Evolutionary conservation across 164 flowering plant species (phyloP).

Genomic region (Malania oleifera): DNA sequence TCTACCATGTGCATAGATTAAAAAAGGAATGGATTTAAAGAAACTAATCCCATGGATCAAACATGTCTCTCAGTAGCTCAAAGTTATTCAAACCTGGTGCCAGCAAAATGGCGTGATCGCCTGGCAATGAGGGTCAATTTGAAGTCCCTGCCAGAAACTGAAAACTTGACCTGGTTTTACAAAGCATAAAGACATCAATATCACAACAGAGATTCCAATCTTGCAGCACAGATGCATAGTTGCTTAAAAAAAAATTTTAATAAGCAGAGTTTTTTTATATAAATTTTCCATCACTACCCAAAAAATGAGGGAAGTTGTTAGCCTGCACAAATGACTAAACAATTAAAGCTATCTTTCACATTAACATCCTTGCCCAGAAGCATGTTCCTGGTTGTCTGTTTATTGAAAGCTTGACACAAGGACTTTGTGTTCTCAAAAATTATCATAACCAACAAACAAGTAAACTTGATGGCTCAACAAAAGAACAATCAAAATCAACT

Average conservation of each 20-base stretch:
- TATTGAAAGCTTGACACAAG: too few relatives aligned
- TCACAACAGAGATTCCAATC: neutral
- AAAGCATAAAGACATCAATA: slow-evolving; percentile 15
- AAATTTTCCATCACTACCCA: neutral
- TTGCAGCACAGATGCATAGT: too few relatives aligned
- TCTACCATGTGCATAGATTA: neutral
- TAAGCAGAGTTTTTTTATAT: too few relatives aligned
- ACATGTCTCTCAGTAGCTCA: neutral
- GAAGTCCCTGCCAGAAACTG: slow-evolving; percentile 61
- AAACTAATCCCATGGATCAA: neutral
- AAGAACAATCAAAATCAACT: neutral
- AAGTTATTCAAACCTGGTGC: slow-evolving; percentile 70
- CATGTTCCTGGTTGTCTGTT: too few relatives aligned
- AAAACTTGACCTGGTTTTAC: slow-evolving; percentile 53
- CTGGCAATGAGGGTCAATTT: slow-evolving; percentile 86
- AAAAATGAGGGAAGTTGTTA: too few relatives aligned
- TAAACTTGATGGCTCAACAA: neutral
- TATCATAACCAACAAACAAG: neutral
- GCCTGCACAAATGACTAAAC: too few relatives aligned
- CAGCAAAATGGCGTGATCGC: slow-evolving; percentile 97
- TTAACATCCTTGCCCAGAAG: too few relatives aligned
- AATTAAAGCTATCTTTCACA: too few relatives aligned
- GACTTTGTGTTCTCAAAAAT: too few relatives aligned
- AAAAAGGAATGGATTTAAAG: neutral
- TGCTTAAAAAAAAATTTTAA: neutral